Evolutionary conservation across 331 rosid genomes (phyloP), one percentile per base, ranked within the genome.

Genomic region (Erythrophleum ivorense): DNA sequence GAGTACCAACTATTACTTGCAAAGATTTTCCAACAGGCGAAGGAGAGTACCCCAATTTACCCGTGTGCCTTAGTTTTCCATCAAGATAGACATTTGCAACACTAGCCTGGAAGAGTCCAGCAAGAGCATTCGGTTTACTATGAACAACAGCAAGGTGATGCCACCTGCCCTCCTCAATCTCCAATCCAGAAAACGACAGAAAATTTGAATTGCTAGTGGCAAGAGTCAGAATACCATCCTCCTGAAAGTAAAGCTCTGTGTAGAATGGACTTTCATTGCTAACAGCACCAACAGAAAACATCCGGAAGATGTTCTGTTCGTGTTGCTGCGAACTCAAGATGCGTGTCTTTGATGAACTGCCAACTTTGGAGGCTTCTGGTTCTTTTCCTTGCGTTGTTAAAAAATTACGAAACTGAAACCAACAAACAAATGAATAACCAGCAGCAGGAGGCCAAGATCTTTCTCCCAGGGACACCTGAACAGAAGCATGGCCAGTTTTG

Each of bases 61-160:
- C 98, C 16, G 97, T 92, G 91, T 94, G 97, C 83, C 93, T 90
- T 83, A 92, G 87, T 87, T 94, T 91, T 80, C 98, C 98, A 88
- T 94, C 89, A 33, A 94, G 88, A 88, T 94, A 94, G 76, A 92
- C 97, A 83, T 88, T 86, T 29, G 98, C 98, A 90, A 94, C 89
- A 81, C 98, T 94, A 33, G 98, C 98, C 87, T 94, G 98, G 78
- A 94, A 94, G 73, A 94, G 87, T 80, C 98, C 98, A 88, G 98
- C 97, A 80, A 94, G 97, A 89, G 98, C 98, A 89, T 94, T 94
- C 46, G 98, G 98, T 77, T 94, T 94, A 94, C n/a, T n/a, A n/a
- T n/a, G n/a, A n/a, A n/a, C n/a, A n/a, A n/a, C n/a, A n/a, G n/a
- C n/a, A n/a, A n/a, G 97, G 83, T 94, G 98, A 89, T 94, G 98